A percentile compares a stretch with the other conserved stretches of the same genome.
Evolutionary conservation across 2,329 filamentous ascomycete species (phyloP).

Genomic region (Colletotrichum limetticola): DNA sequence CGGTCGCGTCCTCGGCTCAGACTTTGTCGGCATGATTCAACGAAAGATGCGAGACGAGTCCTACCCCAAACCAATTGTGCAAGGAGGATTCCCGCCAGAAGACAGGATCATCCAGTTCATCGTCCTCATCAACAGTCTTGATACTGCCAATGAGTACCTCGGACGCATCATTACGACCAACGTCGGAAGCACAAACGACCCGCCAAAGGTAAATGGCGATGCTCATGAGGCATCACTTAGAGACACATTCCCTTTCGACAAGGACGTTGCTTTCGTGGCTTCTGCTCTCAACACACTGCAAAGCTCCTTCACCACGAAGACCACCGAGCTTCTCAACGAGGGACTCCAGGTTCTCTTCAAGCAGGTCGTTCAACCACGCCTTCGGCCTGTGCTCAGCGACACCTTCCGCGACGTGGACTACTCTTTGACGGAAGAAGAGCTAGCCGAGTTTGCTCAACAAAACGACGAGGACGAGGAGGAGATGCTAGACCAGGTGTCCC

Average conservation of each 20-base stretch:
- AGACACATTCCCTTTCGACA: slow-evolving; percentile 82
- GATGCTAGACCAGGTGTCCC: slow-evolving; percentile 74
- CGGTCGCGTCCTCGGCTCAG: slow-evolving; percentile 81
- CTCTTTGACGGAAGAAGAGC: slow-evolving; percentile 71
- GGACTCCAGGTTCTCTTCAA: slow-evolving; percentile 88
- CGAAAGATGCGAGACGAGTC: slow-evolving; percentile 97
- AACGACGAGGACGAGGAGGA: slow-evolving; percentile 65
- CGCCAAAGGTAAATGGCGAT: slow-evolving; percentile 43
- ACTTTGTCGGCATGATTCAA: slow-evolving; percentile 97
- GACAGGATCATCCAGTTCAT: slow-evolving; percentile 90
- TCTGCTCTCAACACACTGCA: slow-evolving; percentile 76
- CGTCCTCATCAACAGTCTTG: slow-evolving; percentile 94
- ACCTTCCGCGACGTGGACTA: slow-evolving; percentile 95
- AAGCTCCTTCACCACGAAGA: slow-evolving; percentile 79
- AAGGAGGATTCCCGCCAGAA: slow-evolving; percentile 87
- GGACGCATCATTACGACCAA: slow-evolving; percentile 82
- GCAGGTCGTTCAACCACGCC: slow-evolving; percentile 84
- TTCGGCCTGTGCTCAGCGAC: slow-evolving; percentile 86
- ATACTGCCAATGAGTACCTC: slow-evolving; percentile 91
- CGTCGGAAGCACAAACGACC: slow-evolving; percentile 58
- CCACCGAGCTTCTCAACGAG: slow-evolving; percentile 83
- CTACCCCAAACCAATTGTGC: slow-evolving; percentile 83
- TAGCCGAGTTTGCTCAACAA: slow-evolving; percentile 64
- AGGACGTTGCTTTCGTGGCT: slow-evolving; percentile 77
- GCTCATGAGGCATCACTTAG: slow-evolving; percentile 58